phyloP scores from a whole-genome alignment of 2,329 filamentous ascomycete genomes.

The Camillea tinctor region DNA sequence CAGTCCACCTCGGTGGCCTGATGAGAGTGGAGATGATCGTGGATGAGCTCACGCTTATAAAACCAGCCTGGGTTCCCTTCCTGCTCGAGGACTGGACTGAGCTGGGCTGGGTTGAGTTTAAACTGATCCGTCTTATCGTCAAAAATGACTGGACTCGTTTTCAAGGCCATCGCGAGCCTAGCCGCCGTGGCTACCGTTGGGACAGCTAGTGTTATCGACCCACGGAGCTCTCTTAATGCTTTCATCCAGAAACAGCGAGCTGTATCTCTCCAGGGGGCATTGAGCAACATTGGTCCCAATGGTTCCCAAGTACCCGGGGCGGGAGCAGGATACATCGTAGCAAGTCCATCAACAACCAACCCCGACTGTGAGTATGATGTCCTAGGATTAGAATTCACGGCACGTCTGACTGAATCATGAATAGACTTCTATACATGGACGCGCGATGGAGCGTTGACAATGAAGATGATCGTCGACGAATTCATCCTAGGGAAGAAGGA shows the following conservation, averaged over 20 bases:
- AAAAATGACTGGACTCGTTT: slow-evolving; percentile 13
- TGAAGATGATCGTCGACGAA: slow-evolving; percentile 52
- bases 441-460: slow-evolving; percentile 51
- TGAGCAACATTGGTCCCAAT: slow-evolving; percentile 55
- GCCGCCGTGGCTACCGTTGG: slow-evolving; percentile 12
- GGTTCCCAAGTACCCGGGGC: slow-evolving; percentile 48
- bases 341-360: slow-evolving; percentile 51
- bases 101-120: neutral
- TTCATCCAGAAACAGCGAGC: slow-evolving; percentile 45
- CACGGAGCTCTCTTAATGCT: slow-evolving; percentile 8
- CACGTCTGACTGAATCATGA: slow-evolving; percentile 3
- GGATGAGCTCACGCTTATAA: neutral
- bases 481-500: slow-evolving; percentile 46
- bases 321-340: slow-evolving; percentile 50
- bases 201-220: slow-evolving; percentile 6
- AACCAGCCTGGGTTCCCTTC: neutral
- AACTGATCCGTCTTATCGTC: neutral
- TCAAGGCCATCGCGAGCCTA: slow-evolving; percentile 11
- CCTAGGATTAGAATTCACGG: no score
- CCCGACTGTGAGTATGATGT: slow-evolving; percentile 48
- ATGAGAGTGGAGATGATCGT: neutral
- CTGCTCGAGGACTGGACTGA: no score
- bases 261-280: slow-evolving; percentile 48
- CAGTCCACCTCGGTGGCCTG: neutral
- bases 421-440: slow-evolving; percentile 59